Evolutionary conservation across 2,329 filamentous ascomycete species (phyloP).

Genomic region (Tolypocladium cylindrosporum): DNA sequence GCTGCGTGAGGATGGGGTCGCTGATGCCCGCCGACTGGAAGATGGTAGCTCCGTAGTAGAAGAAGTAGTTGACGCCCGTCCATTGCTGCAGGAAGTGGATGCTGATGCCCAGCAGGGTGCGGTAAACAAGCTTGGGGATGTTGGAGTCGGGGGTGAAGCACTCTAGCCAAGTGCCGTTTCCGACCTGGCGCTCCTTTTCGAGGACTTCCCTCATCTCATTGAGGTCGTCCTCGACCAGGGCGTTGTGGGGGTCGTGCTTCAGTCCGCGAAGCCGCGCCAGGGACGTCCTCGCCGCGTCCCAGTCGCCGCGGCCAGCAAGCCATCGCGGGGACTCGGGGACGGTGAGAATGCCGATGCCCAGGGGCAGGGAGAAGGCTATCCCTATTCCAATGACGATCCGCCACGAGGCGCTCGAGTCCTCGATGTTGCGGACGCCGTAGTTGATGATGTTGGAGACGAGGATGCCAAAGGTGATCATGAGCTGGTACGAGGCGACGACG

Average conservation of each 20-base stretch:
- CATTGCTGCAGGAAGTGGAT: constrained; percentile 61
- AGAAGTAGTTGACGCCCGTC: constrained; percentile 51
- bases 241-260: constrained; percentile 32
- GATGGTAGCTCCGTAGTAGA: constrained; percentile 58
- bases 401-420: constrained; percentile 41
- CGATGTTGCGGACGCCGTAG: constrained; percentile 35
- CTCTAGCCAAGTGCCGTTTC: constrained; percentile 43
- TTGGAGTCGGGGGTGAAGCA: constrained; percentile 47
- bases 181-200: constrained; percentile 31
- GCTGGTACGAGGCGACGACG: constrained; percentile 60
- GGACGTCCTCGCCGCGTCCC: constrained; percentile 37
- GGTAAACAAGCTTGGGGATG: constrained; percentile 50
- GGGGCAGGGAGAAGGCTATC: constrained; percentile 40
- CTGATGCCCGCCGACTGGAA: constrained; percentile 56
- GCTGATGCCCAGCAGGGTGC: constrained; percentile 51
- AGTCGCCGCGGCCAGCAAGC: constrained; percentile 36
- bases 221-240: constrained; percentile 40
- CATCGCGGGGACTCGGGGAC: constrained; percentile 50
- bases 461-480: constrained; percentile 65
- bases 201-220: constrained; percentile 40
- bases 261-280: constrained; percentile 43
- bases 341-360: constrained; percentile 41
- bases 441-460: constrained; percentile 46
- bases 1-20: constrained; percentile 56
- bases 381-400: constrained; percentile 50